Evolutionary conservation across 352 stramenopile species (phyloP).

Genomic region (Phytophthora fragariae): DNA sequence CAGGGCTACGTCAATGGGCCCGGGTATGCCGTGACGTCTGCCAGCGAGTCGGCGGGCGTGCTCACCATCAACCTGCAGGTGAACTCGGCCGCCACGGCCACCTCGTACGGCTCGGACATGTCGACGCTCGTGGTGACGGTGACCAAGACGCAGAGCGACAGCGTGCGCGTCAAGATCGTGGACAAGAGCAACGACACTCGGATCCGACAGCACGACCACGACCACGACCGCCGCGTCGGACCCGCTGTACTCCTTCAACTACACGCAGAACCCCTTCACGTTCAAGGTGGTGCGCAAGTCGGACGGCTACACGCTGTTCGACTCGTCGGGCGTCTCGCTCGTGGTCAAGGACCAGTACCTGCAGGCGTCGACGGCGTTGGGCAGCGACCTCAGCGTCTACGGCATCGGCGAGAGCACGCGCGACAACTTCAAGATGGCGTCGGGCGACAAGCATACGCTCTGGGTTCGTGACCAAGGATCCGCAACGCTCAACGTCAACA

Average conservation of each 20-base stretch:
- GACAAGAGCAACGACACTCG: slow-evolving; percentile 55
- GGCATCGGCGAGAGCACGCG: slow-evolving; percentile 53
- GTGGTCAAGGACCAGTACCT: slow-evolving; percentile 58
- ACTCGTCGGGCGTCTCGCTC: slow-evolving; percentile 47
- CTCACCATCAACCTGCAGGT: slow-evolving; percentile 45
- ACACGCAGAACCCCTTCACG: slow-evolving; percentile 52
- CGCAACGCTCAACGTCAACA: slow-evolving; percentile 43
- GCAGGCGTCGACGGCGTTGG: slow-evolving; percentile 39
- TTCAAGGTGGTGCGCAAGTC: slow-evolving; percentile 49
- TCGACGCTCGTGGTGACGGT: slow-evolving; percentile 52
- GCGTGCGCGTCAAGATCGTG: slow-evolving; percentile 59
- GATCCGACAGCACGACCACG: slow-evolving; percentile 9
- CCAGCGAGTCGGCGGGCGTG: slow-evolving; percentile 36
- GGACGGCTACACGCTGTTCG: slow-evolving; percentile 49
- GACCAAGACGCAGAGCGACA: slow-evolving; percentile 45
- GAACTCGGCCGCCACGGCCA: slow-evolving; percentile 30
- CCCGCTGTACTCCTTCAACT: slow-evolving; percentile 42
- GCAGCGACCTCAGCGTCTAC: slow-evolving; percentile 42
- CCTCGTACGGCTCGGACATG: slow-evolving; percentile 47
- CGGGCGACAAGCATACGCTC: slow-evolving; percentile 61
- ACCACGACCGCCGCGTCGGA: slow-evolving; percentile 4
- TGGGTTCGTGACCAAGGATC: slow-evolving; percentile 54
- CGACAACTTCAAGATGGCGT: slow-evolving; percentile 43
- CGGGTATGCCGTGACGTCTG: slow-evolving; percentile 48
- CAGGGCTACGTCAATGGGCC: slow-evolving; percentile 42